Percentiles rank a stretch among this genome's conserved stretches.
These are phyloP conservation scores for Paramecium sonneborni DNA, from an alignment of 73 alveolate genomes.

Conservation along the genomic window DNA sequence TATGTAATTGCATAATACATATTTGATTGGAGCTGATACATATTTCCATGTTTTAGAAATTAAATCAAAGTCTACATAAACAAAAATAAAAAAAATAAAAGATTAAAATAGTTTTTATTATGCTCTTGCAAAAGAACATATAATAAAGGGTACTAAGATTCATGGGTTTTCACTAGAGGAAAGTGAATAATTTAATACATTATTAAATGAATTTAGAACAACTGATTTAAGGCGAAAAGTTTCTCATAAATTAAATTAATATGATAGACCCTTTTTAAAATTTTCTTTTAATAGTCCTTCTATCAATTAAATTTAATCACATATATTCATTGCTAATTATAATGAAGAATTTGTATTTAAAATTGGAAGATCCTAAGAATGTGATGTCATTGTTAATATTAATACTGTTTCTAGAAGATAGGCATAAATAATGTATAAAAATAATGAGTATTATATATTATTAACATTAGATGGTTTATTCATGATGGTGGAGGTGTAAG, in stretches of 20 bases:
- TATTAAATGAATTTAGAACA: neutral
- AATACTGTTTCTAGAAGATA: conserved; percentile 49
- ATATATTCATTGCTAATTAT: conserved; percentile 26
- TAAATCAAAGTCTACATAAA: neutral
- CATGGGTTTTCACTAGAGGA: conserved; percentile 31
- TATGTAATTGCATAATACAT: neutral
- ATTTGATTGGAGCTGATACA: conserved; percentile 48
- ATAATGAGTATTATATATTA: neutral
- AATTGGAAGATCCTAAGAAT: conserved; percentile 44
- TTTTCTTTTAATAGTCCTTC: neutral
- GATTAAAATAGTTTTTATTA: neutral
- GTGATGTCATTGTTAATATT: conserved; percentile 28
- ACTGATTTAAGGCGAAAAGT: neutral
- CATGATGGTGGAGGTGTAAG: conserved; percentile 43
- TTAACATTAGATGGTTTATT: conserved; percentile 1
- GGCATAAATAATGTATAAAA: conserved; percentile 9
- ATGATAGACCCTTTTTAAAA: conserved; percentile 29
- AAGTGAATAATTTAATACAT: neutral
- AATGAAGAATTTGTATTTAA: neutral
- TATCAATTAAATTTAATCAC: neutral
- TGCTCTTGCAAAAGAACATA: conserved; percentile 1
- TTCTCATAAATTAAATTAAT: neutral
- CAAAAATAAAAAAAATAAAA: neutral
- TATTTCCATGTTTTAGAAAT: conserved; percentile 9
- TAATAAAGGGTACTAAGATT: neutral